Evolutionary conservation across 2,329 filamentous ascomycete genomes (phyloP), one percentile per base, ranked within the genome.

Genomic region (Penicillium sumatraense): DNA sequence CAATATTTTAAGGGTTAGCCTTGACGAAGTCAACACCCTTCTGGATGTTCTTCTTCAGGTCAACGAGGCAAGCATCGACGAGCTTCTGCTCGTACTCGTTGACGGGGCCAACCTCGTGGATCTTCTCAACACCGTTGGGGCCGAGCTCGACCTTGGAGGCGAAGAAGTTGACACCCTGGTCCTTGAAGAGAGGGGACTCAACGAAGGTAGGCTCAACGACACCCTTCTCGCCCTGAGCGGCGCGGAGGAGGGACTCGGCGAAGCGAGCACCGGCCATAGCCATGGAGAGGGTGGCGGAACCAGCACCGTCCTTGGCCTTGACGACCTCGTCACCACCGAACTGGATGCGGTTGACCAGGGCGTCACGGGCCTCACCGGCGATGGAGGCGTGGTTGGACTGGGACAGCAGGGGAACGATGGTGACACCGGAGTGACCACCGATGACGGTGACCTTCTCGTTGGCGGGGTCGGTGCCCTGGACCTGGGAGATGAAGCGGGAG

Each of bases 271-370:
- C 93, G 66, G 93, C 93, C 86, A 96, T 93, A 73, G 93, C 93
- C 93, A 99, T 99, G 82, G 92, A 97, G 69, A 98, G 90, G 63
- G 93, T 98, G 75, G 93, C 93, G 68, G 92, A 97, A 70, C 93
- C 93, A 72, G 93, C 92, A 79, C 93, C 95, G 75, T 93, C 93
- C 90, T 98, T 98, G 80, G 93, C 95, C 87, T 97, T 86, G 82
- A 98, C 93, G 68, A 98, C 93, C 88, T 98, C 93, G 78, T 98
- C 93, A 84, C 93, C 93, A 79, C 95, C 93, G 78, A 98, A 98
- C 83, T 98, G 93, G 73, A 98, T 95, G 77, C 95, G 93, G 79
- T 93, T 87, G 80, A 98, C 83, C 71, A 98, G 91, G 60, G 85
- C 84, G 64, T 87, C 85, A 59, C 86, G 84, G 72, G 86, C 82